A percentile compares a stretch with the other conserved stretches of the same genome.
phyloP scores from a whole-genome alignment of 148 eudicot genomes.

The Drosera capensis region DNA sequence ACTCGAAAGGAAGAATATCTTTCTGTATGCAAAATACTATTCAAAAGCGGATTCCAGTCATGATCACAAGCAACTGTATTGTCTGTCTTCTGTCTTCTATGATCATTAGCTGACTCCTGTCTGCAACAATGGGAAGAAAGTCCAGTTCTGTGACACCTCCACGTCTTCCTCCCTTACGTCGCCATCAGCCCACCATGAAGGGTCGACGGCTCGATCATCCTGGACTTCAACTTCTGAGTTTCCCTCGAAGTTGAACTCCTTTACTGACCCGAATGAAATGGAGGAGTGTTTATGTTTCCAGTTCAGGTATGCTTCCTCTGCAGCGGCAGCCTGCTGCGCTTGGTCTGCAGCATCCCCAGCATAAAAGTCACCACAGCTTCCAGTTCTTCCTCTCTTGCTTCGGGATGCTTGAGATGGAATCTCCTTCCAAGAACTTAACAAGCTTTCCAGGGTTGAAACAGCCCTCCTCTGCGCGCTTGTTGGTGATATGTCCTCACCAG shows the following conservation, averaged over 20 bases:
- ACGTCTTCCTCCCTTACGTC: conserved; percentile 30
- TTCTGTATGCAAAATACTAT: not conserved
- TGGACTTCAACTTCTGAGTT: conserved; percentile 23
- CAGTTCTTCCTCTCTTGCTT: conserved; percentile 3
- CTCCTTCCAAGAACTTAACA: conserved; percentile 6
- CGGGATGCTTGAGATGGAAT: conserved; percentile 7
- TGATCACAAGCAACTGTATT: conserved; percentile 5
- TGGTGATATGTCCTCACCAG: conserved; percentile 29
- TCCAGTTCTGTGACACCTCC: conserved; percentile 51
- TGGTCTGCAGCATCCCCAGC: conserved; percentile 13
- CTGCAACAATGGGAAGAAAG: conserved; percentile 70
- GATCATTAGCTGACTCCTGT: conserved; percentile 54
- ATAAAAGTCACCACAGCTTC: conserved; percentile 13
- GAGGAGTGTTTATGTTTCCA: conserved; percentile 38
- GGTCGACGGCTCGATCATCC: conserved; percentile 18
- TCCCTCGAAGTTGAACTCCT: conserved; percentile 82
- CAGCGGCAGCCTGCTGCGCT: conserved; percentile 12
- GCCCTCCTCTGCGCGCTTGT: conserved; percentile 17
- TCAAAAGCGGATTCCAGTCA: not conserved
- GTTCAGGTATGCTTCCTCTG: conserved; percentile 19
- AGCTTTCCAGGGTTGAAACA: not conserved
- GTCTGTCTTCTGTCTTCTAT: not conserved
- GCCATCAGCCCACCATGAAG: conserved; percentile 73
- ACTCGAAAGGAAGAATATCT: too few species aligned
- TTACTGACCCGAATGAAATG: conserved; percentile 58